Evolutionary conservation across 148 eudicot genomes (phyloP), one percentile per base, ranked within the genome.

Genomic region (Dianthus caryophyllus): DNA sequence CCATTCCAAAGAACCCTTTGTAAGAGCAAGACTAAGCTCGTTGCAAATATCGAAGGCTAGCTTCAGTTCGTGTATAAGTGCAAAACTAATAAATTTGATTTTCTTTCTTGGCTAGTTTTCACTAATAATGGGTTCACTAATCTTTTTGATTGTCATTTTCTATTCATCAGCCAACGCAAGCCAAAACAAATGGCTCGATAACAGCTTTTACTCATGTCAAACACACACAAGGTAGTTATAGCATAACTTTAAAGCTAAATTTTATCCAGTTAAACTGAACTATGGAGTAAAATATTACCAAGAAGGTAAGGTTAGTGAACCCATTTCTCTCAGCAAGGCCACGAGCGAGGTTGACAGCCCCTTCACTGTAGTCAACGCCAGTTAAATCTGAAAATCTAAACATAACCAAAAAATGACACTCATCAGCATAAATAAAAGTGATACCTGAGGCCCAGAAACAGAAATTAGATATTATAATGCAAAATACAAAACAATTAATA

Each of bases 341-440:
- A 65, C 87, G 87, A 75, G 99, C 97, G 80, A 95, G 96, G 71
- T 83, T 70, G 58, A 95, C 76, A 74, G 99, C 99, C 70, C 92
- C 97, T 88, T 85, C 99, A 76, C 91, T 88, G 69, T 95, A 95
- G 76, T 95, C 99, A 59, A 84, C 83, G 60, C 99, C 99, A 71
- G 94, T 88, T 65, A 95, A 84, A 80, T 95, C 88, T 56, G 91
- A 76, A 77, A 95, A 95, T 91, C 99, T 95, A 77, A 48, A 71
- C 22, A 9, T 29, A 21, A 21, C 48, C 21, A 33, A 2, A 47
- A 2, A 39, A 47, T 7, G 6, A 22, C 9, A 12, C 64, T 59
- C 7, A 29, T 29, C 17, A 71, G 44, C 26, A 20, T 31, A 30
- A 7, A 9, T 33, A 60, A 29, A 31, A n/a, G 38, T 33, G 26